phyloP scores from a whole-genome alignment of 306 rosid genomes.

The Acacia crassicarpa region DNA sequence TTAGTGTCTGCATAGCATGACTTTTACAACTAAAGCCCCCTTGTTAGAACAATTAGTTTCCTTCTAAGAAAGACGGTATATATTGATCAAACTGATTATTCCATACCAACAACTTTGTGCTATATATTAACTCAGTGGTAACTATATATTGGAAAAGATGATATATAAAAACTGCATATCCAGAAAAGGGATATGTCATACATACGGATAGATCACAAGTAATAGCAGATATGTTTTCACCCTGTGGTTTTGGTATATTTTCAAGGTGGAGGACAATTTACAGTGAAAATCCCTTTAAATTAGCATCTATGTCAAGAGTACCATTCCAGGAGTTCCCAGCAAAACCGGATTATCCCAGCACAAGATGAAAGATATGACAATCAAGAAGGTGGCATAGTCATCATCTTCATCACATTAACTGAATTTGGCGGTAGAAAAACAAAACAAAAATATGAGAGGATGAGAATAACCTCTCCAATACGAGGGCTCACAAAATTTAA shows the following conservation, averaged over 20 bases:
- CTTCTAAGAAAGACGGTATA: background rate
- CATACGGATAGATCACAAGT: too few species aligned
- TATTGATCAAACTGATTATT: background rate
- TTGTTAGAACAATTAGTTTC: background rate
- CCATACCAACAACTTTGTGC: background rate
- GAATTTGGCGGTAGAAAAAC: conserved; percentile 2
- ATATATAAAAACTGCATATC: too few species aligned
- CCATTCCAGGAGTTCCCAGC: conserved; percentile 95
- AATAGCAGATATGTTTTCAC: too few species aligned
- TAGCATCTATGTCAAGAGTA: conserved; percentile 62
- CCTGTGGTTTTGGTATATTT: too few species aligned
- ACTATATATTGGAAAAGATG: too few species aligned
- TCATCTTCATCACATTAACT: conserved; percentile 15
- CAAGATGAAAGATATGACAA: conserved; percentile 92
- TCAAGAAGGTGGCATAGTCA: conserved; percentile 10
- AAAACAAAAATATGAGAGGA: conserved; percentile 23
- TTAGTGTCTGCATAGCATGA: background rate
- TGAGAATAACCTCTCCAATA: conserved; percentile 90
- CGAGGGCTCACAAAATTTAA: conserved; percentile 98
- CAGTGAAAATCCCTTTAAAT: too few species aligned
- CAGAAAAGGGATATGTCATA: too few species aligned
- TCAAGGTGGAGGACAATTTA: too few species aligned
- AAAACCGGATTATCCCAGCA: conserved; percentile 92
- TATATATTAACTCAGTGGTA: too few species aligned
- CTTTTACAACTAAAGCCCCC: background rate